Conservation (phyloP, 805 yeast species). For the Schizosaccharomyces japonicus region DNA sequence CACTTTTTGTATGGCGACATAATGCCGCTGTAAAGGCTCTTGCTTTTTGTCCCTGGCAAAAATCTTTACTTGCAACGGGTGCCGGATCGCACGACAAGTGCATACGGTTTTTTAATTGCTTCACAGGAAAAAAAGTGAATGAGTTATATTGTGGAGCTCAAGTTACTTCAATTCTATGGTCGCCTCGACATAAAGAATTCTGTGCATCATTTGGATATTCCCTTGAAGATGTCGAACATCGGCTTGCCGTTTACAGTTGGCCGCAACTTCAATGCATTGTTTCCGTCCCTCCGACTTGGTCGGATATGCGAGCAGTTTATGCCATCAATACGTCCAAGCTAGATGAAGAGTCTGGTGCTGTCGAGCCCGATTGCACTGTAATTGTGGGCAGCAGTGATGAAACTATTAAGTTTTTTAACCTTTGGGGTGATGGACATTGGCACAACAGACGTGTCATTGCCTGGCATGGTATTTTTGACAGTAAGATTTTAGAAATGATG, state of each 20-base stretch:
- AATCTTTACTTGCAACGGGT: conserved; percentile 45
- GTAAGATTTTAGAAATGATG: conserved; percentile 12
- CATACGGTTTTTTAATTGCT: conserved; percentile 72
- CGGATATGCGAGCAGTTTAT: not conserved
- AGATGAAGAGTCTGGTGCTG: not conserved
- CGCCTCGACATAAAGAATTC: conserved; percentile 7
- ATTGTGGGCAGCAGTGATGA: conserved; percentile 63
- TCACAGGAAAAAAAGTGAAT: conserved; percentile 45
- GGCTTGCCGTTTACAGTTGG: conserved; percentile 1
- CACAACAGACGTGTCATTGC: conserved; percentile 7
- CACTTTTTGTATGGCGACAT: conserved; percentile 28
- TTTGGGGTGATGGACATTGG: conserved; percentile 28
- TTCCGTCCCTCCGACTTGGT: conserved; percentile 25
- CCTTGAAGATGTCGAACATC: not conserved
- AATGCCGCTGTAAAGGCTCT: conserved; percentile 76
- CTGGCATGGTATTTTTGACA: conserved; percentile 12
- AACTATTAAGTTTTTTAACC: conserved; percentile 45
- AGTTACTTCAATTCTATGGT: conserved; percentile 12
- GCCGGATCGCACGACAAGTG: conserved; percentile 67
- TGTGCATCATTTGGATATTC: not conserved
- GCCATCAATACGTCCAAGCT: not conserved
- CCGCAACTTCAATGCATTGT: conserved; percentile 15
- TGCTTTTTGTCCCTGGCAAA: conserved; percentile 79
- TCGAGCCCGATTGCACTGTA: conserved; percentile 18
- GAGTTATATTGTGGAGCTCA: conserved; percentile 41